phyloP scores from a whole-genome alignment of 2,329 filamentous ascomycete species.

The Neonectria punicea region DNA sequence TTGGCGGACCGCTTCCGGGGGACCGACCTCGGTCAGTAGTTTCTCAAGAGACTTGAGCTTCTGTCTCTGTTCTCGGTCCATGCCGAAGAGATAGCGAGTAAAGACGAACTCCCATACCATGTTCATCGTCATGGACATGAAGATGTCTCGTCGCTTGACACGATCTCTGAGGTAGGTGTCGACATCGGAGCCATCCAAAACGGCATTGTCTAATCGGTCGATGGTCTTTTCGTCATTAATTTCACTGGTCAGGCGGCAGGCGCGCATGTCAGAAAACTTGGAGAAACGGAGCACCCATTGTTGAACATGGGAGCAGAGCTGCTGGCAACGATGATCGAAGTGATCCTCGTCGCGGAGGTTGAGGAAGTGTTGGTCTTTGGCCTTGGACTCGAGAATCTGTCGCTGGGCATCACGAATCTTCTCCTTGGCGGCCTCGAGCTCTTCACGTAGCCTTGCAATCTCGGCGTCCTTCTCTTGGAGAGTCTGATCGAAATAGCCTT shows the following conservation, averaged over 20 bases:
- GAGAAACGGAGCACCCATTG: conserved; percentile 99
- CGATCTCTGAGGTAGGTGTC: conserved; percentile 89
- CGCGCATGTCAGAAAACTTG: conserved; percentile 93
- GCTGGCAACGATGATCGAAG: conserved; percentile 93
- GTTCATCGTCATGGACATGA: conserved; percentile 99
- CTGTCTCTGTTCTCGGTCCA: conserved; percentile 97
- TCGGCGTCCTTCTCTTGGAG: conserved; percentile 87
- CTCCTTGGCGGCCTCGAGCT: conserved; percentile 78
- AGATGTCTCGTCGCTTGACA: conserved; percentile 88
- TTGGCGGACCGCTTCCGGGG: conserved; percentile 88
- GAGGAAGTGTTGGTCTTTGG: conserved; percentile 78
- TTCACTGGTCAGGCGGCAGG: conserved; percentile 84
- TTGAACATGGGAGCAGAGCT: conserved; percentile 94
- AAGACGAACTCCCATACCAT: conserved; percentile 99
- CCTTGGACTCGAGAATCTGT: conserved; percentile 67
- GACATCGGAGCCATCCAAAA: conserved; percentile 94
- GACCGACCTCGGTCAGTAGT: conserved; percentile 87
- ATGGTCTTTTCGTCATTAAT: conserved; percentile 93
- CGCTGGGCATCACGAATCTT: conserved; percentile 64
- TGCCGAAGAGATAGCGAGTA: conserved; percentile 96
- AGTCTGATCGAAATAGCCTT: conserved; percentile 70
- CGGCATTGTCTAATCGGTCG: conserved; percentile 91
- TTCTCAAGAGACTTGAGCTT: conserved; percentile 98
- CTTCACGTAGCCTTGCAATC: conserved; percentile 78
- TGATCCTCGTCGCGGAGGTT: conserved; percentile 89